phyloP scores from a whole-genome alignment of 306 rosid species.

The Vigna reflexopilosa region DNA sequence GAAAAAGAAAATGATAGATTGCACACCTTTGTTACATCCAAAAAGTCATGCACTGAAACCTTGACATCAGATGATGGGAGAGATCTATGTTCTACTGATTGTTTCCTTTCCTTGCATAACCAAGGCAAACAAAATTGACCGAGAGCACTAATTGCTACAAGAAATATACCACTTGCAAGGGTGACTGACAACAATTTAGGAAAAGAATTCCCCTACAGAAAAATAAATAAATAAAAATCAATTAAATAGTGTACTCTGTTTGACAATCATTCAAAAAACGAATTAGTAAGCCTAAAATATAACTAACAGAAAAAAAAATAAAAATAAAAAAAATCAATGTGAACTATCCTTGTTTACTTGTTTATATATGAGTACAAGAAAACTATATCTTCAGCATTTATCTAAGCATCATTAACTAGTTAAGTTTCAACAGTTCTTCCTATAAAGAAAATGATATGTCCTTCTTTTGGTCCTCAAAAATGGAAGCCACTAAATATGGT shows the following conservation, averaged over 20 bases:
- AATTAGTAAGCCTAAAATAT: not conserved
- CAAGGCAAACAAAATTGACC: constrained; percentile 63
- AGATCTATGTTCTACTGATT: constrained; percentile 48
- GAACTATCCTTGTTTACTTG: constrained; percentile 8
- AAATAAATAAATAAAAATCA: not conserved
- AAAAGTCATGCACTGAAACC: constrained; percentile 47
- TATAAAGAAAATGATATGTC: not conserved
- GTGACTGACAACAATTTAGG: constrained; percentile 60
- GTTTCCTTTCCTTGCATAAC: constrained; percentile 53
- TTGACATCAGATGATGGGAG: constrained; percentile 62
- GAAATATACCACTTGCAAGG: constrained; percentile 77
- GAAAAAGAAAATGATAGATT: constrained; percentile 8
- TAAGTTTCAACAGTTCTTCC: constrained; percentile 15
- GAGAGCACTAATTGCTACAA: constrained; percentile 67
- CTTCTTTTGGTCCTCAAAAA: not conserved
- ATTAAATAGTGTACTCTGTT: constrained; percentile 35
- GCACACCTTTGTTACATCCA: constrained; percentile 65
- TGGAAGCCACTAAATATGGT: constrained; percentile 16
- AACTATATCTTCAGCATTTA: constrained; percentile 1
- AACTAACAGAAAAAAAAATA: not conserved
- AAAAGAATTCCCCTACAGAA: constrained; percentile 64
- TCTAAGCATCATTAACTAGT: constrained; percentile 15
- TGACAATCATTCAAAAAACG: not conserved
- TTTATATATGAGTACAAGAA: constrained; percentile 8
- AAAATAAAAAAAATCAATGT: not conserved